phyloP scores from a whole-genome alignment of 2,329 filamentous ascomycete genomes.

The Geosmithia morbida region DNA sequence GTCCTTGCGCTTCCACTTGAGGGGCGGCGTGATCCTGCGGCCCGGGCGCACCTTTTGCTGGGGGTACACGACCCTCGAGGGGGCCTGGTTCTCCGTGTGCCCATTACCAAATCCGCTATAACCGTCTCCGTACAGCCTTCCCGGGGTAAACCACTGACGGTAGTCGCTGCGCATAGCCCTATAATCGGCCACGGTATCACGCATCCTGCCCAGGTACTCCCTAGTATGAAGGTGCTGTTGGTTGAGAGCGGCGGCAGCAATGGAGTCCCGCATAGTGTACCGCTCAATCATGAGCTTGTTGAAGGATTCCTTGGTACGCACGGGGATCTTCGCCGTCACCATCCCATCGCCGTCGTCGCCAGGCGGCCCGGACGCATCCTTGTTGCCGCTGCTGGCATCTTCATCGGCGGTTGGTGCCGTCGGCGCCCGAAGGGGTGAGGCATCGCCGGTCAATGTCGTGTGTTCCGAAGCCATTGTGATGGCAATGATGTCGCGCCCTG shows the following conservation, averaged over 20 bases:
- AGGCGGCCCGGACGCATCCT: not conserved
- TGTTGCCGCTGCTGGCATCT: constrained; percentile 4
- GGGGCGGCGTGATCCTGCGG: constrained; percentile 55
- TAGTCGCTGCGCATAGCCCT: constrained; percentile 38
- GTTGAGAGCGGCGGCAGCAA: constrained; percentile 36
- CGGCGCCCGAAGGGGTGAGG: constrained; percentile 13
- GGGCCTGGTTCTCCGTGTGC: constrained; percentile 56
- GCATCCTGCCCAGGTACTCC: constrained; percentile 46
- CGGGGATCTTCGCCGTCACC: constrained; percentile 13
- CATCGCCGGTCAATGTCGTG: constrained; percentile 15
- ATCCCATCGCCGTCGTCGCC: not conserved
- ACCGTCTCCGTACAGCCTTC: constrained; percentile 52
- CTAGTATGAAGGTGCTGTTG: constrained; percentile 25
- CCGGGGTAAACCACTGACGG: constrained; percentile 39
- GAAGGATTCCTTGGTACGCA: constrained; percentile 42
- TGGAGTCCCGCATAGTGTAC: constrained; percentile 36
- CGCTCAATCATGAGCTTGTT: constrained; percentile 38
- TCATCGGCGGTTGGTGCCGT: constrained; percentile 10
- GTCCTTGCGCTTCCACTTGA: constrained; percentile 68
- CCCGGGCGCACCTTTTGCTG: constrained; percentile 61
- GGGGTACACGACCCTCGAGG: constrained; percentile 66
- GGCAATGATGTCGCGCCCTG: not conserved
- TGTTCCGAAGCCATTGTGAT: constrained; percentile 28
- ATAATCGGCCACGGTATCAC: constrained; percentile 58
- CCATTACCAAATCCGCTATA: constrained; percentile 87